phyloP scores from a whole-genome alignment of 306 rosid species.

The apple (Malus domestica) region DNA sequence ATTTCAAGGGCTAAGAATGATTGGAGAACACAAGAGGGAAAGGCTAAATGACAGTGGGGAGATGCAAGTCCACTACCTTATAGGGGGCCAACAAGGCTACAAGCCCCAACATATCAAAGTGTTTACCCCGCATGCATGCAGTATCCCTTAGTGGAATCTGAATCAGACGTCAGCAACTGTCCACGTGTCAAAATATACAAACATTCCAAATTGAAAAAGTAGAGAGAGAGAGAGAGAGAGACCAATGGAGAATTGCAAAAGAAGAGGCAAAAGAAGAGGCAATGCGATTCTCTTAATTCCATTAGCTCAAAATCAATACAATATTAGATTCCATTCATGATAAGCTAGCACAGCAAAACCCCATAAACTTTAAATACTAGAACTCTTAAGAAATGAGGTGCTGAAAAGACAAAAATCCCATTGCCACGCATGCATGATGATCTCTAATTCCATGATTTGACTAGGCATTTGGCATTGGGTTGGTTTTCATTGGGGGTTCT shows the following conservation, averaged over 20 bases:
- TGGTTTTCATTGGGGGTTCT: slow-evolving; percentile 25
- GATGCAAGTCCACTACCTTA: too few relatives aligned
- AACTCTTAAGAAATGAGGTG: slow-evolving; percentile 1
- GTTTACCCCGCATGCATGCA: neutral
- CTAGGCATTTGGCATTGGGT: slow-evolving; percentile 9
- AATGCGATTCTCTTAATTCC: slow-evolving; percentile 16
- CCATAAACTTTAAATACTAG: neutral
- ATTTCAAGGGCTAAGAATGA: too few relatives aligned
- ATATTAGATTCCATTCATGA: neutral
- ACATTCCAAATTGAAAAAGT: neutral
- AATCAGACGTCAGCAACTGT: slow-evolving; percentile 25
- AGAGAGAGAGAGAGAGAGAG: neutral
- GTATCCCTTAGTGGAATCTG: slow-evolving; percentile 34
- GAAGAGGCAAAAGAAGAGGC: neutral
- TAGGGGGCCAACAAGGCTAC: neutral
- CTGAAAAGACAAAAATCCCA: slow-evolving; percentile 26
- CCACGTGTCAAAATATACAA: neutral
- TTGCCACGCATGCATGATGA: slow-evolving; percentile 3
- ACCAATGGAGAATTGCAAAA: neutral
- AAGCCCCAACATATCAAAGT: neutral
- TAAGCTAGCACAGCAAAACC: neutral
- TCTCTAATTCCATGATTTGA: neutral
- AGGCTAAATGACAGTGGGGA: too few relatives aligned
- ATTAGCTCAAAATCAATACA: slow-evolving; percentile 25
- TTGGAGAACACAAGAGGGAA: too few relatives aligned